A percentile compares a stretch with the other conserved stretches of the same genome.
phyloP scores from a whole-genome alignment of 2,329 filamentous ascomycete genomes.

The Ophiostoma ulmi region DNA sequence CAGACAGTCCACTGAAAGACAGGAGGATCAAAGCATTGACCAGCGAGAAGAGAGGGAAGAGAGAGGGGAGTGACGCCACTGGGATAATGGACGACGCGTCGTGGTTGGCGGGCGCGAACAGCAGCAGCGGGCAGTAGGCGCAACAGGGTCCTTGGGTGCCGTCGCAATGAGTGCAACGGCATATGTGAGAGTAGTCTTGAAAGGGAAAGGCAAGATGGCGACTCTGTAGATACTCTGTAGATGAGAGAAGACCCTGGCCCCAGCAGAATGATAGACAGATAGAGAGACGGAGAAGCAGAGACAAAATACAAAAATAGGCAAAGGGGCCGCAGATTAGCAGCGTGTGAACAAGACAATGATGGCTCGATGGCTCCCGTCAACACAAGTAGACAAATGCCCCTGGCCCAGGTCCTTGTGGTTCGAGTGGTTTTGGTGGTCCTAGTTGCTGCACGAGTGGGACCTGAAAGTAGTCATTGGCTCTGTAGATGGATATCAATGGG shows the following conservation, averaged over 20 bases:
- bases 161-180: conserved; percentile 18
- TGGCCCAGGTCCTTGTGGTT: conserved; percentile 11
- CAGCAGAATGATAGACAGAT: not conserved
- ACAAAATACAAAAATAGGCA: no score
- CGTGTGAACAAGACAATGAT: conserved; percentile 6
- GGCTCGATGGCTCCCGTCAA: not conserved
- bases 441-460: conserved; percentile 2
- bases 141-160: conserved; percentile 15
- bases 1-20: conserved; percentile 4
- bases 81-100: conserved; percentile 24
- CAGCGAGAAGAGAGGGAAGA: not conserved
- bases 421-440: conserved; percentile 7
- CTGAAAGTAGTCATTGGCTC: not conserved
- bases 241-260: not conserved
- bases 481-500: not conserved
- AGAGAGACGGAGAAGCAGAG: not conserved
- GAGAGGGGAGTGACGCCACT: conserved; percentile 1
- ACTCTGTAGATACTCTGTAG: not conserved
- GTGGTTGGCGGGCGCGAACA: conserved; percentile 23
- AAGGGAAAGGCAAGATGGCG: not conserved
- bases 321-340: not conserved
- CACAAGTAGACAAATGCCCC: conserved; percentile 12
- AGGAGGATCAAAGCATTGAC: not conserved
- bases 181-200: not conserved
- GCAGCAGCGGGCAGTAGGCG: conserved; percentile 3